Conservation (phyloP, 106 monocot species). For the Cymbidium sinense region DNA sequence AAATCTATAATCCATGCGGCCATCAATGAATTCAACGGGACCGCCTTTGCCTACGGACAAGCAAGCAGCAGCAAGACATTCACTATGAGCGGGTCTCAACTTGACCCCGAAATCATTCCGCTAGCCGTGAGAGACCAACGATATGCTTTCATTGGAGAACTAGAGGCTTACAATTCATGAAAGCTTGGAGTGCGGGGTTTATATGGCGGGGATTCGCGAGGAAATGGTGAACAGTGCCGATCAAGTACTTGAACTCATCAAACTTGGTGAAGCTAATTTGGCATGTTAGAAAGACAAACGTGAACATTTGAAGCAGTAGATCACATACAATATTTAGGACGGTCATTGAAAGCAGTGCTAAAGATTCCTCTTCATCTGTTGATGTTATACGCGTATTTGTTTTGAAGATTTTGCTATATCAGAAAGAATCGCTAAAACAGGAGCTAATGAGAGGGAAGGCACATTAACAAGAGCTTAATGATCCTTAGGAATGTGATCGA, state of each 20-base stretch:
- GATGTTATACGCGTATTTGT: slow-evolving; percentile 93
- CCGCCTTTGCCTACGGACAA: slow-evolving; percentile 98
- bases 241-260: slow-evolving; percentile 84
- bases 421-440: slow-evolving; percentile 90
- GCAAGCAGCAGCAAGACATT: slow-evolving; percentile 96
- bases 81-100: slow-evolving; percentile 85
- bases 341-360: slow-evolving; percentile 93
- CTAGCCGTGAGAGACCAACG: slow-evolving; percentile 78
- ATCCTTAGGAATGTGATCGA: slow-evolving; percentile 93
- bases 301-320: slow-evolving; percentile 87
- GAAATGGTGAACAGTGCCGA: slow-evolving; percentile 81
- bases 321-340: slow-evolving; percentile 97
- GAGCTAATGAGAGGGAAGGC: slow-evolving; percentile 92
- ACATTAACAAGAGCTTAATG: slow-evolving; percentile 98
- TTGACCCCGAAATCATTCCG: slow-evolving; percentile 72
- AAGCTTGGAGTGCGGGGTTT: slow-evolving; percentile 93
- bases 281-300: slow-evolving; percentile 93
- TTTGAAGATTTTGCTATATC: slow-evolving; percentile 90
- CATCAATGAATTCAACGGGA: slow-evolving; percentile 86
- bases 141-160: slow-evolving; percentile 44
- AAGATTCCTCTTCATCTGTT: slow-evolving; percentile 28
- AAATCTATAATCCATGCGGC: slow-evolving; percentile 72
- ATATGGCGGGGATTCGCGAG: slow-evolving; percentile 76
- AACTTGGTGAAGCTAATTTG: slow-evolving; percentile 82
- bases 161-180: slow-evolving; percentile 58